Conservation (phyloP, 1,284 basidiomycete species). For the Entoloma clypeatum region DNA sequence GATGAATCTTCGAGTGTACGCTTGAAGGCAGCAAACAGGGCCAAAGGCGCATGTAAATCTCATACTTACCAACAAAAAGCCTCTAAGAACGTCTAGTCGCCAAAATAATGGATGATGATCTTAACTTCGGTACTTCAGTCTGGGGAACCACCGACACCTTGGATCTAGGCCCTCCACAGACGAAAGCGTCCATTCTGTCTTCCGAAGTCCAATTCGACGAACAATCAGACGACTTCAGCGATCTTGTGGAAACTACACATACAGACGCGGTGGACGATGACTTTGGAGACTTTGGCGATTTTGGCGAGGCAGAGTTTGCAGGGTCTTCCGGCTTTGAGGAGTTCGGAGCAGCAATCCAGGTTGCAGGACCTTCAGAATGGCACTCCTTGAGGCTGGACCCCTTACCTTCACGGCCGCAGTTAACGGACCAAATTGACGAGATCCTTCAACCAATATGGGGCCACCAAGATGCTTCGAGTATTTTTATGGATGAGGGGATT, state of each 20-base stretch:
- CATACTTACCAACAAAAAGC: constrained; percentile 9
- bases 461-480: constrained; percentile 41
- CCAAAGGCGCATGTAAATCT: constrained; percentile 14
- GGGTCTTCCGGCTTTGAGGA: constrained; percentile 37
- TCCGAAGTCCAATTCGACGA: constrained; percentile 35
- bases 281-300: constrained; percentile 85
- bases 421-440: constrained; percentile 60
- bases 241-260: constrained; percentile 44
- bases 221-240: constrained; percentile 54
- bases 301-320: constrained; percentile 60
- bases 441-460: constrained; percentile 68
- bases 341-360: constrained; percentile 39
- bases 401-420: constrained; percentile 49
- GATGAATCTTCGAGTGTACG: neutral
- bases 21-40: constrained; percentile 13
- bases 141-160: constrained; percentile 55
- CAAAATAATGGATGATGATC: constrained; percentile 60
- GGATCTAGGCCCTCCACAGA: constrained; percentile 25
- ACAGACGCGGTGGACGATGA: constrained; percentile 57
- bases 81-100: constrained; percentile 1
- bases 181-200: constrained; percentile 14
- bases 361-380: constrained; percentile 53
- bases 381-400: constrained; percentile 63
- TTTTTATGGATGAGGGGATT: constrained; percentile 68
- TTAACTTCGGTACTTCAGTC: constrained; percentile 66